A percentile compares a stretch with the other conserved stretches of the same genome.
Conservation (phyloP, 176 grass and related monocot species). For the Phyllostachys edulis region DNA sequence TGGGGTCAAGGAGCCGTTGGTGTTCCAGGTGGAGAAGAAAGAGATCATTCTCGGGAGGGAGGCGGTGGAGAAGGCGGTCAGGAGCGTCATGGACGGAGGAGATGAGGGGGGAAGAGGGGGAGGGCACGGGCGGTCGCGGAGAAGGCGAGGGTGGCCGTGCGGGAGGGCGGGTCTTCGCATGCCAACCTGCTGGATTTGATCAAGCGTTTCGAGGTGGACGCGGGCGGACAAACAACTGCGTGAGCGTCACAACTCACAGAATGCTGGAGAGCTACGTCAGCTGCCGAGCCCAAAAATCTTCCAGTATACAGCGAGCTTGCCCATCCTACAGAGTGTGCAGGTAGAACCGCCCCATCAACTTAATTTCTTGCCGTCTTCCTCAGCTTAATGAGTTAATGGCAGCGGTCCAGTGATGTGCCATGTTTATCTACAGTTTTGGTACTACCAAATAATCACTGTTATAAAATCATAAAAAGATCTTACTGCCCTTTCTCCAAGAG, state of each 20-base stretch:
- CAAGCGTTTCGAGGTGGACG: background rate
- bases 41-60: constrained; percentile 16
- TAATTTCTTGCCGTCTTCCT: too few species aligned
- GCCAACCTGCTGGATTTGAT: constrained; percentile 33
- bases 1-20: constrained; percentile 23
- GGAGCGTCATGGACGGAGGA: constrained; percentile 42
- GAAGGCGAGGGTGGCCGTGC: constrained; percentile 11
- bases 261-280: too few species aligned
- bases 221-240: background rate
- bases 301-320: too few species aligned
- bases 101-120: constrained; percentile 40
- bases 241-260: background rate
- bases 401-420: too few species aligned
- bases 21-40: background rate
- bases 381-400: too few species aligned
- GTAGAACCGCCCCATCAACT: too few species aligned
- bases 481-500: too few species aligned
- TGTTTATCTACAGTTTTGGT: too few species aligned
- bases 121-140: background rate
- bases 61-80: constrained; percentile 20
- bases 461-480: too few species aligned
- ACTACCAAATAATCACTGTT: too few species aligned
- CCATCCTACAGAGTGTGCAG: too few species aligned
- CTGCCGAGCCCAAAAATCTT: too few species aligned
- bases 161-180: constrained; percentile 35